Evolutionary conservation across 768 basidiomycete species (phyloP), one percentile per base, ranked within the genome.

Genomic region (Boletus bicolor): DNA sequence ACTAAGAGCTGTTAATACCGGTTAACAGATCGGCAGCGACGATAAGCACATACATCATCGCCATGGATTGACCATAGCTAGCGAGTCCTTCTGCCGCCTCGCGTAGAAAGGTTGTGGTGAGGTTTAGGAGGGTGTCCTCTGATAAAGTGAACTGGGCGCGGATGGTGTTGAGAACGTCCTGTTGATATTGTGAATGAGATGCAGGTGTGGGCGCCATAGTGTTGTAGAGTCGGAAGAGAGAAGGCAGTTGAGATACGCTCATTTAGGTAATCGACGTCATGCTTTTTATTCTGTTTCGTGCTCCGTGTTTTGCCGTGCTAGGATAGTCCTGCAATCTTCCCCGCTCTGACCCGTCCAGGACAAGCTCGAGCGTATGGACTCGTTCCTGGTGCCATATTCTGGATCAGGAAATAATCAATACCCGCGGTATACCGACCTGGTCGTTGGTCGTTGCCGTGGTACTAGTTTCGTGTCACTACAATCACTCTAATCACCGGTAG

Each of bases 11-110:
- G 43, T 51, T 17, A 50, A 46, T 19, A 48, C 26, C 9, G 15
- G 50, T 10, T 51, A 38, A 19, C 19, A 19, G 19, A 43, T 51
- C 38, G 21, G 44, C 1, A 11, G 10, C 0, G 34, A 28, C 21
- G 50, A n/a, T 7, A 32, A 41, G 44, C 17, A 34, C 83, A 54
- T 61, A 90, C 86, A 98, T 93, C 91, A 98, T 97, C 7, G 94
- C 93, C 86, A 96, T 89, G 39, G 88, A 77, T 44, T 87, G 82
- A 36, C 82, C 83, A 75, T 93, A 93, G 61, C 74, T 75, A 4
- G 76, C 71, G 17, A 99, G 75, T 14, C 97, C 97, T 8, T 82
- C 66, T 35, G 79, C 77, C 66, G 93, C 86, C 67, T 98, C 95
- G 51, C 81, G 76, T 35, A 94, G 77, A 72, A 98, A 98, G 30